Evolutionary conservation across 1,284 basidiomycete genomes (phyloP).

Genomic region (Xerocomus nothofagi): DNA sequence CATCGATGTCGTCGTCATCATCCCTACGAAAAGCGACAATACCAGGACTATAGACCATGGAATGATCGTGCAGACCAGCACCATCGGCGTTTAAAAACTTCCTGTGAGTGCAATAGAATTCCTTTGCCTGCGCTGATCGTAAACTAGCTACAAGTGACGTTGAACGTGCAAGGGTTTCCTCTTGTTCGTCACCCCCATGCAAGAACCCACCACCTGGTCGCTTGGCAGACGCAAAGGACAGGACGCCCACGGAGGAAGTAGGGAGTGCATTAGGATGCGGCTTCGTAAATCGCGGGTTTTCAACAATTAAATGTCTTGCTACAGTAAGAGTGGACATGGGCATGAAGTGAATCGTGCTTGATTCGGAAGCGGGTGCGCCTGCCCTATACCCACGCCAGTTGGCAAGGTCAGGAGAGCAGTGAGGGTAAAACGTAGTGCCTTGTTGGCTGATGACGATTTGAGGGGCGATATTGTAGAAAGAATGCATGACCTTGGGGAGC

Average conservation of each 20-base stretch:
- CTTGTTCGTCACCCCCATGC: conserved; percentile 49
- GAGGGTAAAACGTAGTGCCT: conserved; percentile 43
- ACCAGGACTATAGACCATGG: conserved; percentile 51
- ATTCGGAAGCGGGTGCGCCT: not conserved
- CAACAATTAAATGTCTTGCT: conserved; percentile 28
- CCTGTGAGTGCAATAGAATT: conserved; percentile 46
- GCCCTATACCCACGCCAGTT: conserved; percentile 33
- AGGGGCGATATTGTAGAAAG: conserved; percentile 40
- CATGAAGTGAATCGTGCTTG: conserved; percentile 29
- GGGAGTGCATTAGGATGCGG: conserved; percentile 21
- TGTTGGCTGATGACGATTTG: conserved; percentile 40
- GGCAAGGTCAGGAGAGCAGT: conserved; percentile 38
- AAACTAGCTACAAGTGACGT: conserved; percentile 48
- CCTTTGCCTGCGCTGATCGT: conserved; percentile 36
- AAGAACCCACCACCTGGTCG: conserved; percentile 48
- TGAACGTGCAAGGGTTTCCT: conserved; percentile 45
- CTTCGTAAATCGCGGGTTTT: conserved; percentile 19
- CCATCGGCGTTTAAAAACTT: conserved; percentile 37
- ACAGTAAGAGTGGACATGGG: conserved; percentile 36
- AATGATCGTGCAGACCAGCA: conserved; percentile 45
- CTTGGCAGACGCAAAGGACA: conserved; percentile 49
- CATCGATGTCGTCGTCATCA: conserved; percentile 29
- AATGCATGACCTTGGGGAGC: conserved; percentile 1
- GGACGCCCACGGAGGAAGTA: conserved; percentile 41
- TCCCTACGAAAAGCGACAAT: conserved; percentile 51